Evolutionary conservation across 176 grass and related monocot species (phyloP), one percentile per base, ranked within the genome.

Genomic region (Lolium multiflorum): DNA sequence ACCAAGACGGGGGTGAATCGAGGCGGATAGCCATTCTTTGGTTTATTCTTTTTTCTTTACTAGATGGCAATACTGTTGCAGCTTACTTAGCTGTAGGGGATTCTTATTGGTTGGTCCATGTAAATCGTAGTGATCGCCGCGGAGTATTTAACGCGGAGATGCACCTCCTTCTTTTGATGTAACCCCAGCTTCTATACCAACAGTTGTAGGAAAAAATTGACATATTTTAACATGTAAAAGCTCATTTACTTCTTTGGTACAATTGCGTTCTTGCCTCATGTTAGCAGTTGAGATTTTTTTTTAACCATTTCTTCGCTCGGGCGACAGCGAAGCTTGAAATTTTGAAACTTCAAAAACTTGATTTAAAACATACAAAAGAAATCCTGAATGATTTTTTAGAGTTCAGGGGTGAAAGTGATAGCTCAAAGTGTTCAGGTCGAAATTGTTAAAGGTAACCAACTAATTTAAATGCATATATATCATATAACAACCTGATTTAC

Each of bases 131-230:
- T 21, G 20, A 83, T 51, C 57, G 11, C 57, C 11, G 84, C 38
- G 80, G 84, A 56, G 51, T 90, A 79, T 87, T 90, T 83, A 38
- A 90, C 84, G 84, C 84, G 3, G 18, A 83, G 58, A 38, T 74
- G 74, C 20, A 18, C 85, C 26, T 14, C 5, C 51, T 80, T 75
- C 18, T 81, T 76, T 76, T 75, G 31, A 84, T 74, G 67, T 68
- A 68, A 39, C 52, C 38, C 38, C 7, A 64, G 80, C 26, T 55
- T 70, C 18, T 55, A 69, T 69, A 44, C 49, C 4, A 43, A 81
- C 49, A 55, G 74, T 41, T 76, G 69, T 81, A 69, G 6, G 43
- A 79, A n/a, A 86, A 47, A 18, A 11, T 65, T 70, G 7, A 14
- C 24, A 75, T 11, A 16, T 11, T n/a, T 58, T 81, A 44, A 37